A percentile compares a stretch with the other conserved stretches of the same genome.
Conservation (phyloP, 2,329 filamentous ascomycete genomes). For the Corniculantispora saksenae region DNA sequence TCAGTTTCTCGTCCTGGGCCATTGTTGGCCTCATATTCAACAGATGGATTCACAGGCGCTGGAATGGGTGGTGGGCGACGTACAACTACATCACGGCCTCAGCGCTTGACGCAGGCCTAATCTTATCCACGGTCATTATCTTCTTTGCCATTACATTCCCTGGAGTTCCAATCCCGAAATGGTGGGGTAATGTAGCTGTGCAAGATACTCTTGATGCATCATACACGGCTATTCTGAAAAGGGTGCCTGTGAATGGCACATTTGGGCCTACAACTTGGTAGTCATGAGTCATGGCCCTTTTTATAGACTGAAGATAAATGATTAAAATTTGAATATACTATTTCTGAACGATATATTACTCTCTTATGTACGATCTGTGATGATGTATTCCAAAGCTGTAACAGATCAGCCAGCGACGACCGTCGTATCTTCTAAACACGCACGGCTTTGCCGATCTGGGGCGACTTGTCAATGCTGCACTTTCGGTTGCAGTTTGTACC, state of each 20-base stretch:
- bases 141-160: slow-evolving; percentile 34
- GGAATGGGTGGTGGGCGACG: slow-evolving; percentile 59
- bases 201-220: slow-evolving; percentile 36
- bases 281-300: neutral
- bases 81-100: slow-evolving; percentile 45
- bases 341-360: neutral
- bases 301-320: neutral
- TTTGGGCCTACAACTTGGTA: slow-evolving; percentile 38
- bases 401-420: neutral
- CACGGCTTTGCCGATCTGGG: slow-evolving; percentile 41
- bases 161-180: slow-evolving; percentile 39
- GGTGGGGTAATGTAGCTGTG: slow-evolving; percentile 55
- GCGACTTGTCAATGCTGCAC: slow-evolving; percentile 43
- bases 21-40: slow-evolving; percentile 61
- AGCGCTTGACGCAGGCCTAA: slow-evolving; percentile 41
- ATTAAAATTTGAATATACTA: neutral
- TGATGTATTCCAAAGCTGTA: neutral
- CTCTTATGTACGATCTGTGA: neutral
- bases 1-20: slow-evolving; percentile 61
- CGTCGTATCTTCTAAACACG: slow-evolving; percentile 19
- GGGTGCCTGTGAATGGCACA: slow-evolving; percentile 26
- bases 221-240: slow-evolving; percentile 26
- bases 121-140: slow-evolving; percentile 37
- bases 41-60: slow-evolving; percentile 53
- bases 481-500: slow-evolving; percentile 33